Evolutionary conservation across 768 basidiomycete species (phyloP).

Genomic region (Mycena sanguinolenta): DNA sequence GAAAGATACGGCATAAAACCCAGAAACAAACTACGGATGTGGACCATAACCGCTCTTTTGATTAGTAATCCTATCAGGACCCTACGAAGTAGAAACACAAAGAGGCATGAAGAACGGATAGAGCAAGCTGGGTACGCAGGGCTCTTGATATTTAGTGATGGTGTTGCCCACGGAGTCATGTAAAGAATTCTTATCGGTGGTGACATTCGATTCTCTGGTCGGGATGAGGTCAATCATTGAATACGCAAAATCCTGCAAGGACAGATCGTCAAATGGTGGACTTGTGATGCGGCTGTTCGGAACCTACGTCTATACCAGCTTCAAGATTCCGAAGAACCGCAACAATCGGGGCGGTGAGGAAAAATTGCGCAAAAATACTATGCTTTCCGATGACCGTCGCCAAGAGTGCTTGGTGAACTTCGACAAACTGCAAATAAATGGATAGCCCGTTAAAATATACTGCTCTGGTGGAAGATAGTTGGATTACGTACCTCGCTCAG

Average conservation of each 20-base stretch:
- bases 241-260: neutral
- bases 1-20: too few relatives aligned
- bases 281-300: neutral
- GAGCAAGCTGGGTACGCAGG: neutral
- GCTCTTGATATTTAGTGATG: neutral
- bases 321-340: constrained; percentile 7
- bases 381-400: constrained; percentile 16
- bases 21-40: too few relatives aligned
- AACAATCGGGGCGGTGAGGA: constrained; percentile 2
- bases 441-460: too few relatives aligned
- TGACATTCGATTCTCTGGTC: neutral
- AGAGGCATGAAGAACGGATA: neutral
- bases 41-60: too few relatives aligned
- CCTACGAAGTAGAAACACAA: neutral
- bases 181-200: neutral
- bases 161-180: neutral
- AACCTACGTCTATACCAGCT: constrained; percentile 3
- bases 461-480: too few relatives aligned
- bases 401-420: constrained; percentile 1
- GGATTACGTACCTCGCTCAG: neutral
- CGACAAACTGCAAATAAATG: neutral
- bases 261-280: neutral
- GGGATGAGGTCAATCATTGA: neutral
- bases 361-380: constrained; percentile 3
- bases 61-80: too few relatives aligned